Conservation (phyloP, 345 rosid species). For the Citrus reticulata region DNA sequence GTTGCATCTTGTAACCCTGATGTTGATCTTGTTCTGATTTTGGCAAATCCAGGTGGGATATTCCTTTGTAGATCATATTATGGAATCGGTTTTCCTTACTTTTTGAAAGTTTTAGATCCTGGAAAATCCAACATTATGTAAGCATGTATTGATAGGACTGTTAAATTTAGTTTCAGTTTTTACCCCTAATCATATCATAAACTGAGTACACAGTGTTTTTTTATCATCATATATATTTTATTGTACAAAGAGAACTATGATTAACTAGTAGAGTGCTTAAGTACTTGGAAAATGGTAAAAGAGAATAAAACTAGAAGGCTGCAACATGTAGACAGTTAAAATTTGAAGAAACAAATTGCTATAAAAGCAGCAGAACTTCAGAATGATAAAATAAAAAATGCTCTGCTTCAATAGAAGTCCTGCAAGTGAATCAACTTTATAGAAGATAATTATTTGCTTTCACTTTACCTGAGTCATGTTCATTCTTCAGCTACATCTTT, state of each 20-base stretch:
- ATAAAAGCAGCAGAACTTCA: neutral
- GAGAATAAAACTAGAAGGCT: neutral
- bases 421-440: neutral
- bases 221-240: too few relatives aligned
- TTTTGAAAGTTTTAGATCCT: neutral
- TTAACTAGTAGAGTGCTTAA: too few relatives aligned
- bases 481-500: slow-evolving; percentile 71
- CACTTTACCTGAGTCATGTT: slow-evolving; percentile 3
- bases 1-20: slow-evolving; percentile 59
- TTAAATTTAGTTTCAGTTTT: neutral
- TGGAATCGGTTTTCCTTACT: neutral
- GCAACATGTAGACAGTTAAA: neutral
- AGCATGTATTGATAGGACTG: neutral
- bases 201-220: too few relatives aligned
- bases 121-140: neutral
- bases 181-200: too few relatives aligned
- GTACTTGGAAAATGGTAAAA: neutral
- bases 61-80: neutral
- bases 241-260: too few relatives aligned
- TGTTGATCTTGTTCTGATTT: slow-evolving; percentile 45
- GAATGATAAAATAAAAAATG: neutral
- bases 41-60: slow-evolving; percentile 61
- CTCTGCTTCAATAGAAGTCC: neutral
- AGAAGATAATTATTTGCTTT: neutral
- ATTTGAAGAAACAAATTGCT: neutral